Evolutionary conservation across 441 rosid genomes (phyloP), one percentile per base, ranked within the genome.

Genomic region (Corymbia calophylla): DNA sequence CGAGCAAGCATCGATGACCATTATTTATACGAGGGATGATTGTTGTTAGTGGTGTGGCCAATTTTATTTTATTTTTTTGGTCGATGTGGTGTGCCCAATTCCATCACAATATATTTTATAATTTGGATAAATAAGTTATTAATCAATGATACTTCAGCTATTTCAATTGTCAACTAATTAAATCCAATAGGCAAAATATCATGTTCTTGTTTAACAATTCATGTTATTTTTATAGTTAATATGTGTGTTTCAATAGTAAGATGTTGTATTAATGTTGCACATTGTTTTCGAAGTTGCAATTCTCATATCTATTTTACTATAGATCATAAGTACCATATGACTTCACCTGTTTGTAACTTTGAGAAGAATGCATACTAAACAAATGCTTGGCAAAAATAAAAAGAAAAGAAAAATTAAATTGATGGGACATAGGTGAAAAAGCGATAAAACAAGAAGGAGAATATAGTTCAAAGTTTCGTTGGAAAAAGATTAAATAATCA

Each of bases 311-410:
- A 11, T 60, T 27, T 60, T 60, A 11, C 9, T 64, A n/a, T 14
- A 29, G 32, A 29, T 62, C 9, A 1, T n/a, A 29, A 62, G 32
- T 62, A 62, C 0, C 9, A 7, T 7, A 10, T n/a, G 5, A 16
- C 32, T n/a, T 64, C 44, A n/a, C 0, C 14, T 62, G 14, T 0
- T 0, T 14, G 0, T 6, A 1, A n/a, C 35, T n/a, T 0, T 3
- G 5, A n/a, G 19, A 64, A 64, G 19, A 64, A 15, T n/a, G 19
- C 70, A 29, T 64, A 64, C 35, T n/a, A 4, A 64, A 64, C 19
- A 64, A 64, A 64, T 15, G 70, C n/a, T n/a, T 15, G 1, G 19
- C 1, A 0, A 64, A 10, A 64, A 56, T 21, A 53, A 0, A 17
- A 6, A 54, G 9, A 54, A 3, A 56, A 9, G 0, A 3, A 19